These are phyloP conservation scores for Elsinoe fawcettii DNA, from an alignment of 2,329 filamentous ascomycete species.

Conservation along the genomic window DNA sequence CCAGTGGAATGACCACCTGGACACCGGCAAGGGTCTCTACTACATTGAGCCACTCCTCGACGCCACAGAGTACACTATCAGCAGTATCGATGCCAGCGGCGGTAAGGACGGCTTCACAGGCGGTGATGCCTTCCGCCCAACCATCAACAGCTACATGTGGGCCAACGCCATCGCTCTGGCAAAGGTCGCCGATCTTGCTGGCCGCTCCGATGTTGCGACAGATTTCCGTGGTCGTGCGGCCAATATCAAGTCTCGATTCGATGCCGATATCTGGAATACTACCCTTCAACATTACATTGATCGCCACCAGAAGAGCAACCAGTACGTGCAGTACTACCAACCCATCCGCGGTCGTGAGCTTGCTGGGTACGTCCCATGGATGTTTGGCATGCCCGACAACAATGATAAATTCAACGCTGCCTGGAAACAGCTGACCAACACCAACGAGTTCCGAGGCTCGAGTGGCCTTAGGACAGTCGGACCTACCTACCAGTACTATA, in stretches of 20 bases:
- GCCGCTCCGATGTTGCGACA: constrained; percentile 19
- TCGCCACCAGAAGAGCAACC: constrained; percentile 34
- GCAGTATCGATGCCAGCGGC: constrained; percentile 37
- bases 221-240: constrained; percentile 25
- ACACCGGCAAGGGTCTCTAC: constrained; percentile 35
- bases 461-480: constrained; percentile 38
- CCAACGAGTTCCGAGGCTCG: constrained; percentile 29
- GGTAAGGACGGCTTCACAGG: constrained; percentile 36
- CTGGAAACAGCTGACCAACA: constrained; percentile 33
- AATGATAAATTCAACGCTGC: constrained; percentile 31
- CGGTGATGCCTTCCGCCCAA: constrained; percentile 36
- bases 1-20: constrained; percentile 34
- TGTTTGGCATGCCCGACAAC: constrained; percentile 37
- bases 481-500: constrained; percentile 39
- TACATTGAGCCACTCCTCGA: constrained; percentile 38
- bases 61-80: constrained; percentile 41
- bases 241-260: constrained; percentile 32
- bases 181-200: constrained; percentile 31
- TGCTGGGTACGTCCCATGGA: constrained; percentile 39
- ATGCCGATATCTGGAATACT: constrained; percentile 37
- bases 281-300: constrained; percentile 40
- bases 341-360: constrained; percentile 39
- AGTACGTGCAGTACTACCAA: constrained; percentile 34
- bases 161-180: constrained; percentile 38
- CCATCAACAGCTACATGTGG: constrained; percentile 40